Conservation (phyloP, 495 filamentous ascomycete genomes). For the Xylaria telfairii region DNA sequence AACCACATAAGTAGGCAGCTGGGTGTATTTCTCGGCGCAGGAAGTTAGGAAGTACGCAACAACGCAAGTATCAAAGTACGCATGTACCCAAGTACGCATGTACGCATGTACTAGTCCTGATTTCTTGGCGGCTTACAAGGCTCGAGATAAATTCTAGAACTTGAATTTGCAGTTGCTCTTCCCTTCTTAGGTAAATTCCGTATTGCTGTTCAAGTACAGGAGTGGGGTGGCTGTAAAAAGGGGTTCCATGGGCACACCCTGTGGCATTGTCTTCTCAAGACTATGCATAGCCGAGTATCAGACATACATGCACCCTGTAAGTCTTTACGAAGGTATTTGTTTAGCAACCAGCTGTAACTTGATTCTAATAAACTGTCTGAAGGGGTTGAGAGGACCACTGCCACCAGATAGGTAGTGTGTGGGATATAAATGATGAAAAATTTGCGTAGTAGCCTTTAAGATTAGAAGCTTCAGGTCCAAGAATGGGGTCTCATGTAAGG, state of each 20-base stretch:
- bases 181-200: background rate
- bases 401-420: background rate
- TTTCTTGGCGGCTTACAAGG: background rate
- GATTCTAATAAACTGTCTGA: too few species aligned
- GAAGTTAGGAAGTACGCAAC: background rate
- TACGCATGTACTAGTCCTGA: background rate
- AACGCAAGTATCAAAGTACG: slow-evolving; percentile 1
- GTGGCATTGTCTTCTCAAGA: background rate
- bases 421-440: too few species aligned
- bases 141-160: background rate
- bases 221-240: background rate
- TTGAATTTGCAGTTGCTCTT: background rate
- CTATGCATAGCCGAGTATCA: background rate
- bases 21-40: background rate
- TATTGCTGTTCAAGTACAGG: background rate
- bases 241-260: too few species aligned
- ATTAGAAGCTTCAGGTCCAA: too few species aligned
- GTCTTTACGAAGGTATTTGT: background rate
- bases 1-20: background rate
- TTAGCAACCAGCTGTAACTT: background rate
- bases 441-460: too few species aligned
- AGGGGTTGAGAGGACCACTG: too few species aligned
- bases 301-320: background rate
- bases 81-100: slow-evolving; percentile 7
- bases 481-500: too few species aligned